phyloP scores from a whole-genome alignment of 2,329 filamentous ascomycete genomes.

The Penicillium occitanis region DNA sequence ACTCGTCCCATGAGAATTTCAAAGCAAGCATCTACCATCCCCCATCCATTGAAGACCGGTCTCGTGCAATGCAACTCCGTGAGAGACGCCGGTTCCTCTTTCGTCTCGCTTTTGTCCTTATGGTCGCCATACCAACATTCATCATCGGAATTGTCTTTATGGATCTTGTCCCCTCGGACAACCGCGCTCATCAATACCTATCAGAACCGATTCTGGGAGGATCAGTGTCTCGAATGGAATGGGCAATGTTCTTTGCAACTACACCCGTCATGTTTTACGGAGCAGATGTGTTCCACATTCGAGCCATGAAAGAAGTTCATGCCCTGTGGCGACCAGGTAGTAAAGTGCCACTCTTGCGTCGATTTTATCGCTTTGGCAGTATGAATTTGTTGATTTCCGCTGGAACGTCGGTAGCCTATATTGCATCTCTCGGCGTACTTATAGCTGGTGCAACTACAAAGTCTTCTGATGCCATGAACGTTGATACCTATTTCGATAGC shows the following conservation, averaged over 20 bases:
- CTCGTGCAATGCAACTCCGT: constrained; percentile 66
- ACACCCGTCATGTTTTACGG: constrained; percentile 86
- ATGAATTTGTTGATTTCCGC: constrained; percentile 95
- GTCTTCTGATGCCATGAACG: constrained; percentile 49
- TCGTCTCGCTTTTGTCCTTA: constrained; percentile 67
- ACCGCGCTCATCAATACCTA: constrained; percentile 62
- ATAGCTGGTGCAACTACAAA: constrained; percentile 54
- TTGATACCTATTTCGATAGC: constrained; percentile 80
- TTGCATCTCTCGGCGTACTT: constrained; percentile 77
- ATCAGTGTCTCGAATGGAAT: constrained; percentile 70
- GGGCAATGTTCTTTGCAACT: constrained; percentile 75
- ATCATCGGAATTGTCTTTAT: constrained; percentile 88
- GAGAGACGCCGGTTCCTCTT: constrained; percentile 68
- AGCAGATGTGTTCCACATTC: constrained; percentile 78
- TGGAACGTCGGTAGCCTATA: constrained; percentile 82
- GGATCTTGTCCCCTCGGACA: constrained; percentile 66
- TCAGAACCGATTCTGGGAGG: constrained; percentile 71
- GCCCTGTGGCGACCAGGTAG: constrained; percentile 76
- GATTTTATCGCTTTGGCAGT: constrained; percentile 91
- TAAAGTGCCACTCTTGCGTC: constrained; percentile 66
- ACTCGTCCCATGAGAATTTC: constrained; percentile 65
- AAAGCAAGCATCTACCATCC: constrained; percentile 71
- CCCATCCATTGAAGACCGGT: constrained; percentile 79
- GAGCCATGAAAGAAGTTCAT: constrained; percentile 74
- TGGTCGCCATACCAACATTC: constrained; percentile 77